Base-by-base conservation (phyloP, 2,329 filamentous ascomycete species). In the Pseudogymnoascus sp. region DNA sequence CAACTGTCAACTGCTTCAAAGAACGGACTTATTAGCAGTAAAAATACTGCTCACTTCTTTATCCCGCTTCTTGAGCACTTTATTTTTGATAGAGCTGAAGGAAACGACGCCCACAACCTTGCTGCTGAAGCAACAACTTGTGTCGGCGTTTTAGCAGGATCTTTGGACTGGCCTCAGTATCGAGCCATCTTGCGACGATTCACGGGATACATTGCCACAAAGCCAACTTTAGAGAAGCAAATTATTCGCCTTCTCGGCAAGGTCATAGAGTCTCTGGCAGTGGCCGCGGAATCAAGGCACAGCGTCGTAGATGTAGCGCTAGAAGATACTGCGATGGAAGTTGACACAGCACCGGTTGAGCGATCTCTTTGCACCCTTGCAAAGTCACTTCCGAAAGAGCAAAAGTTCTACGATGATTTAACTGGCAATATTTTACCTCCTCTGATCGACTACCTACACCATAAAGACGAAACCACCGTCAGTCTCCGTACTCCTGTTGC, bases 21-120 rank as follows among this genome's bases (percentile, higher is more conserved):
- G 8, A 80, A 81, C 62, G 80, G 83, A 10, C 80, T 84, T 58
- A 78, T 99, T 63, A 82, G 82, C 64, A 89, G 90, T 69, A 85
- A 85, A 60, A 96, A 96, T 69, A 81, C 96, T 65, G 87, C 87
- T 63, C 87, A 93, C 15, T 89, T 97, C 70, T 90, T 97, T 71
- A 84, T 99, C 40, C 95, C 94, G 0, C 79, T 99, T 18, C 80
- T 97, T 8, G 94, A 99, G 71, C 92, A 97, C 72, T 97, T 97
- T 71, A 87, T 97, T 25, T 93, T 96, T 71, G 88, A 92, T 63
- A 85, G 88, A 64, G 84, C 83, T 4, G 89, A 91, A 58, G 80
- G 81, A 7, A 79, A 73, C 21, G 91, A 96, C 72, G 92, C 91
- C 36, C 89, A 95, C 67, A 93, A 92, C 59, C 80, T 97, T 60